These are phyloP conservation scores for Xylaria bambusicola DNA, from an alignment of 495 filamentous ascomycete species.

Conservation along the genomic window DNA sequence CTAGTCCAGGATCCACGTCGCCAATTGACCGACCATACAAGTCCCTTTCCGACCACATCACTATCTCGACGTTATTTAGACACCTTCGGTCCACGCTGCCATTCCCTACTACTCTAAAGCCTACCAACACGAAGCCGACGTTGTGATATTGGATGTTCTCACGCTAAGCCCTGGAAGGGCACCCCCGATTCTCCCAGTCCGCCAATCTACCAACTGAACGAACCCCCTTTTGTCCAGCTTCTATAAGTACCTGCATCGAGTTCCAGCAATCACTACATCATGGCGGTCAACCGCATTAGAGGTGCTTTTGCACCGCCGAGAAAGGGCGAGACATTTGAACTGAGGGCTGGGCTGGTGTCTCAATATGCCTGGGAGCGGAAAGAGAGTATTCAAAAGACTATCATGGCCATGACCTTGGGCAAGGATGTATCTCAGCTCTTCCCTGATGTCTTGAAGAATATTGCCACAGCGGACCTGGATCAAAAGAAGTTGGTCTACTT, in stretches of 20 bases:
- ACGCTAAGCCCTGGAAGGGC: constrained; percentile 28
- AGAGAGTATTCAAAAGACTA: constrained; percentile 98
- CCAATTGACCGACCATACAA: background rate
- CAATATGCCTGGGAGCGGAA: constrained; percentile 99
- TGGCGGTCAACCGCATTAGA: constrained; percentile 95
- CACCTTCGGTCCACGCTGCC: too few relatives aligned
- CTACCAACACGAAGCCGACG: too few relatives aligned
- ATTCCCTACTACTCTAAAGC: too few relatives aligned
- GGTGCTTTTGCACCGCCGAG: constrained; percentile 86
- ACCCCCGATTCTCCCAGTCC: constrained; percentile 19
- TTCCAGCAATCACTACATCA: constrained; percentile 35
- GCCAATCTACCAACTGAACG: background rate
- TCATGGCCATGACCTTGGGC: constrained; percentile 98
- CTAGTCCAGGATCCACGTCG: constrained; percentile 7
- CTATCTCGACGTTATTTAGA: too few relatives aligned
- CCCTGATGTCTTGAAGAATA: constrained; percentile 98
- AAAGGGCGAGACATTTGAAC: constrained; percentile 98
- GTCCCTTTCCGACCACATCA: background rate
- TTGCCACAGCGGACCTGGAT: constrained; percentile 90
- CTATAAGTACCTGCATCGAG: background rate
- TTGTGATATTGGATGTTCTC: constrained; percentile 21
- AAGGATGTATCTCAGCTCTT: constrained; percentile 98
- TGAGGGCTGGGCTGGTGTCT: constrained; percentile 94
- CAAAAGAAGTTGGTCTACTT: constrained; percentile 99
- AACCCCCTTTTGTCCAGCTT: background rate